Evolutionary conservation across 1,139 yeast genomes (phyloP).

Genomic region (Nakaseomyces kungkrabaensis): DNA sequence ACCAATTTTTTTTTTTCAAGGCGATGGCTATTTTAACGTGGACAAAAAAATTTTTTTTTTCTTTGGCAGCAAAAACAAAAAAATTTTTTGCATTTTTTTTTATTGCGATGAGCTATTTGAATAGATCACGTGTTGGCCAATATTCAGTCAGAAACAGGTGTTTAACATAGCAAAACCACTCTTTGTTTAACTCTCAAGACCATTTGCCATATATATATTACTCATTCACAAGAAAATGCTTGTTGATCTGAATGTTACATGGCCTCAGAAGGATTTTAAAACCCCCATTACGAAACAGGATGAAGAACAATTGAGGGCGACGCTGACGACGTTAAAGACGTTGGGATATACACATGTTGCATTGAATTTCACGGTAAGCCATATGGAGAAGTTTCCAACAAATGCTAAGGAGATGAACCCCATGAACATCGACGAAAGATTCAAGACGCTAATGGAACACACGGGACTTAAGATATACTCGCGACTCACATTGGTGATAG

Average conservation of each 20-base stretch:
- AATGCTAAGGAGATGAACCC: constrained; percentile 23
- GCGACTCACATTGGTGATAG: constrained; percentile 63
- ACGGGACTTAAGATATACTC: constrained; percentile 50
- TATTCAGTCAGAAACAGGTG: no score
- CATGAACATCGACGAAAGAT: constrained; percentile 19
- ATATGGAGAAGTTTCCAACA: constrained; percentile 47
- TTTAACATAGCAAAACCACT: no score
- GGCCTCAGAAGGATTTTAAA: constrained; percentile 55
- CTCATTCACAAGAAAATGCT: constrained; percentile 34
- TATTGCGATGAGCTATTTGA: no score
- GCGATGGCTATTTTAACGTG: no score
- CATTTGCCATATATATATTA: no score
- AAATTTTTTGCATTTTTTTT: no score
- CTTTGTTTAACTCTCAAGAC: no score
- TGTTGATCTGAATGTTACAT: constrained; percentile 71
- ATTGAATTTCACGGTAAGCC: constrained; percentile 52
- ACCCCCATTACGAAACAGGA: constrained; percentile 36
- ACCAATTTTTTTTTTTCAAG: no score
- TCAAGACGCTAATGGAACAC: constrained; percentile 21
- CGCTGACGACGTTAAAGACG: constrained; percentile 45
- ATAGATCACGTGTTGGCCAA: no score
- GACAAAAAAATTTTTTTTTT: no score
- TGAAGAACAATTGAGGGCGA: constrained; percentile 37
- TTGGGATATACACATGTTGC: constrained; percentile 71
- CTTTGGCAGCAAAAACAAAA: no score